A percentile compares a stretch with the other conserved stretches of the same genome.
phyloP scores from a whole-genome alignment of 495 filamentous ascomycete genomes.

The Lentithecium fluviatile region DNA sequence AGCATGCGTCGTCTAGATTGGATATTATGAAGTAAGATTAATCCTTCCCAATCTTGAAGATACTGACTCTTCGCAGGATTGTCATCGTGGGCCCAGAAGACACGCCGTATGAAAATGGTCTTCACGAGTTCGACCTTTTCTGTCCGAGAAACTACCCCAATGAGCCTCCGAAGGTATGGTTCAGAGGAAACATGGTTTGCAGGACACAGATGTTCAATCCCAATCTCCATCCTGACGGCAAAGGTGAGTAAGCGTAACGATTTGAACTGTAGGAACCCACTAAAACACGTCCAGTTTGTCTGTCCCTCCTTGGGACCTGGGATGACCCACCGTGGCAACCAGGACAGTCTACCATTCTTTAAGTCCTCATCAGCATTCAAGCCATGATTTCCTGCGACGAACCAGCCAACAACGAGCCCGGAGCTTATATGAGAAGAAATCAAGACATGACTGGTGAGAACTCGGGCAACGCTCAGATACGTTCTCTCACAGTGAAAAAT shows the following conservation, averaged over 20 bases:
- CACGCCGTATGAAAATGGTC: constrained; percentile 61
- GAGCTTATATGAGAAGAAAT: constrained; percentile 40
- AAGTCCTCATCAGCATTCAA: constrained; percentile 60
- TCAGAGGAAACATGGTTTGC: constrained; percentile 52
- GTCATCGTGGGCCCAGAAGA: constrained; percentile 56
- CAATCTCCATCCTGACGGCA: constrained; percentile 58
- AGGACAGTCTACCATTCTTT: constrained; percentile 54
- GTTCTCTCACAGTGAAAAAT: constrained; percentile 45
- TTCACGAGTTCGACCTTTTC: constrained; percentile 62
- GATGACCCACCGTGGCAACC: constrained; percentile 55
- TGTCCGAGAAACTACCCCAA: constrained; percentile 51
- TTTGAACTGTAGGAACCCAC: neutral
- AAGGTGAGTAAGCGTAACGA: constrained; percentile 30
- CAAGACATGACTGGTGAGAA: constrained; percentile 43
- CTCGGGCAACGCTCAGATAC: constrained; percentile 45
- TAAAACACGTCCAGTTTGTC: constrained; percentile 49
- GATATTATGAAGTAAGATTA: constrained; percentile 67
- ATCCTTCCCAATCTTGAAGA: too few relatives aligned
- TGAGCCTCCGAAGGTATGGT: constrained; percentile 51
- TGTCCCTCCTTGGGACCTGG: constrained; percentile 62
- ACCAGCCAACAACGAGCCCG: constrained; percentile 61
- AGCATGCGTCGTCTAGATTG: constrained; percentile 52
- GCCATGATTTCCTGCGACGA: constrained; percentile 59
- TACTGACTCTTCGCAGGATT: too few relatives aligned
- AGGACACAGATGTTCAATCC: constrained; percentile 58